Base-by-base conservation (phyloP, 306 rosid genomes). In the Gynostemma pentaphyllum region DNA sequence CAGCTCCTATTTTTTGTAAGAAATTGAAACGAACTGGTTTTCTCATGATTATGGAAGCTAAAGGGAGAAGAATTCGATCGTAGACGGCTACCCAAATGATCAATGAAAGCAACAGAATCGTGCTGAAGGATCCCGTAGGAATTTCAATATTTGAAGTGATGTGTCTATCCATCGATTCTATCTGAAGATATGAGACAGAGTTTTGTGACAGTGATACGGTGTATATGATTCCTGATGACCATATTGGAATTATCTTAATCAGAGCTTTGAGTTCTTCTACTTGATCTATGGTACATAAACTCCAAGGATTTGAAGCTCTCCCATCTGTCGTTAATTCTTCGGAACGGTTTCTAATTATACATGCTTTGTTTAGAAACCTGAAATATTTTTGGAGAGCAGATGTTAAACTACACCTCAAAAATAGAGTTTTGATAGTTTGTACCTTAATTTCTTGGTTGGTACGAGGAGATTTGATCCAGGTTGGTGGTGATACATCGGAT, bases 291-390 rank as follows among this genome's bases (percentile, higher is more conserved):
- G 82, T 71, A 73, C 87, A 82, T 18, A 74, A 57, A 59, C 56
- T 76, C 87, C 80, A 74, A 27, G 84, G 78, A n/a, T 79, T 59
- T 16, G 67, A 64, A 60, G 70, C 63, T 9, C 53, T 52, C 68
- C 75, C 76, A 22, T 73, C 82, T 12, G 67, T 57, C 32, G 56
- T 76, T 22, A 63, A 15, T 15, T 29, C 46, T 29, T 53, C 30
- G 11, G 44, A 63, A 0, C 53, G 76, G 45, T 71, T 60, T 19
- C 24, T 76, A 16, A 68, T 68, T 1, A 79, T 28, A 65, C 87
- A 82, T 41, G 87, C 87, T 71, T 79, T 79, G 76, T 79, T 79
- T 29, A 79, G 68, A 5, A 65, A 82, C 67, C 76, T 72, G 34
- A 9, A 7, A 10, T 8, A 9, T 1, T 34, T 8, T 2, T 39